These are phyloP conservation scores for Patellaria atrata DNA, from an alignment of 495 filamentous ascomycete genomes.

Conservation along the genomic window DNA sequence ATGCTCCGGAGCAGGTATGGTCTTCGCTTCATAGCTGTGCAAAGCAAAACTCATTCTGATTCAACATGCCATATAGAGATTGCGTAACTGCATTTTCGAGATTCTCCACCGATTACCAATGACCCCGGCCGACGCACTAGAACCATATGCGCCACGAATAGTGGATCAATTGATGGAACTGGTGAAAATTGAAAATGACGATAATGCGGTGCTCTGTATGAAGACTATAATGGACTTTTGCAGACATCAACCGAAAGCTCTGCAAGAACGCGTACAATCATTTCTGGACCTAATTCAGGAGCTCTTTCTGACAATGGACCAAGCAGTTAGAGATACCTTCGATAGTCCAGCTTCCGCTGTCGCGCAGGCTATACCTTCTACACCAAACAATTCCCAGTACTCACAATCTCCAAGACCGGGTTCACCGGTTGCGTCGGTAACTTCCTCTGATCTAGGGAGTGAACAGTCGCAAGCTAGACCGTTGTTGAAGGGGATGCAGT, in stretches of 20 bases:
- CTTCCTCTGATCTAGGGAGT: conserved; percentile 49
- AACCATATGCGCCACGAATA: conserved; percentile 71
- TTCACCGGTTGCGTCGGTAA: conserved; percentile 65
- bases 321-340: conserved; percentile 84
- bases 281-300: conserved; percentile 89
- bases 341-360: conserved; percentile 54
- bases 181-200: conserved; percentile 86
- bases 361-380: conserved; percentile 47
- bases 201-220: conserved; percentile 94
- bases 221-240: conserved; percentile 96
- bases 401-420: conserved; percentile 78
- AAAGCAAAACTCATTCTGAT: no score
- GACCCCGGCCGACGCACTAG: conserved; percentile 60
- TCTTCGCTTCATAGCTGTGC: neutral
- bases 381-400: conserved; percentile 59
- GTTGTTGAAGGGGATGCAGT: conserved; percentile 84
- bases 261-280: conserved; percentile 64
- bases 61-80: conserved; percentile 42
- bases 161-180: conserved; percentile 81
- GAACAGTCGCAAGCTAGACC: conserved; percentile 72
- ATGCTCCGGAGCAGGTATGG: conserved; percentile 64
- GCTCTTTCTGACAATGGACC: conserved; percentile 87
- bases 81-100: conserved; percentile 83
- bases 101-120: conserved; percentile 87
- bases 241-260: conserved; percentile 75